These are phyloP conservation scores for Phytopythium delawarense DNA, from an alignment of 352 stramenopile genomes.

Conservation along the genomic window DNA sequence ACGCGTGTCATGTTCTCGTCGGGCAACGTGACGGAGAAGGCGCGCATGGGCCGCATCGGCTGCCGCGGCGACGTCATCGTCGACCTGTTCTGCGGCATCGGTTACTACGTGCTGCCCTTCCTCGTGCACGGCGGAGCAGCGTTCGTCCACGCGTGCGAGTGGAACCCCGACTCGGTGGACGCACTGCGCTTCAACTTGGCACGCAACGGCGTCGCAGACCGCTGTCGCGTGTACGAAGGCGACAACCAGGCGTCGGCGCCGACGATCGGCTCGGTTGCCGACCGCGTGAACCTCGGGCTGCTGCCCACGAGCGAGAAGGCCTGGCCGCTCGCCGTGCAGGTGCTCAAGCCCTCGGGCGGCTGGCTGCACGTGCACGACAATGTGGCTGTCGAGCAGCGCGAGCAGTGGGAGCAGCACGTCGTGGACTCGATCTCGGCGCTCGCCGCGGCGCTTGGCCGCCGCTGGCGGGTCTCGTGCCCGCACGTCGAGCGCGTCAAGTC, in stretches of 20 bases:
- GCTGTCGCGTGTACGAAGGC: constrained; percentile 78
- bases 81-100: constrained; percentile 97
- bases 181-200: constrained; percentile 90
- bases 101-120: constrained; percentile 96
- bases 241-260: constrained; percentile 86
- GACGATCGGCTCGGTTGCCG: constrained; percentile 73
- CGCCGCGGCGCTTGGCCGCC: constrained; percentile 36
- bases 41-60: constrained; percentile 86
- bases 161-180: constrained; percentile 92
- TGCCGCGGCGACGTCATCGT: constrained; percentile 89
- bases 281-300: constrained; percentile 94
- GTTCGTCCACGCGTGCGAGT: constrained; percentile 94
- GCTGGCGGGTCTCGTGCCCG: constrained; percentile 73
- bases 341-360: constrained; percentile 84
- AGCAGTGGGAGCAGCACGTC: constrained; percentile 73
- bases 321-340: constrained; percentile 90
- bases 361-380: constrained; percentile 97
- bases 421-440: constrained; percentile 45
- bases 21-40: constrained; percentile 96
- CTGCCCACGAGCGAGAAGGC: constrained; percentile 93
- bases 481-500: constrained; percentile 91
- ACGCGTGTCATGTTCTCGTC: constrained; percentile 97
- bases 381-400: constrained; percentile 79
- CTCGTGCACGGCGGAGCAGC: constrained; percentile 87
- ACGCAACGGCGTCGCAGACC: constrained; percentile 87